A percentile compares a stretch with the other conserved stretches of the same genome.
Conservation (phyloP, 2,329 filamentous ascomycete species). For the Ilyonectria mors-panacis region DNA sequence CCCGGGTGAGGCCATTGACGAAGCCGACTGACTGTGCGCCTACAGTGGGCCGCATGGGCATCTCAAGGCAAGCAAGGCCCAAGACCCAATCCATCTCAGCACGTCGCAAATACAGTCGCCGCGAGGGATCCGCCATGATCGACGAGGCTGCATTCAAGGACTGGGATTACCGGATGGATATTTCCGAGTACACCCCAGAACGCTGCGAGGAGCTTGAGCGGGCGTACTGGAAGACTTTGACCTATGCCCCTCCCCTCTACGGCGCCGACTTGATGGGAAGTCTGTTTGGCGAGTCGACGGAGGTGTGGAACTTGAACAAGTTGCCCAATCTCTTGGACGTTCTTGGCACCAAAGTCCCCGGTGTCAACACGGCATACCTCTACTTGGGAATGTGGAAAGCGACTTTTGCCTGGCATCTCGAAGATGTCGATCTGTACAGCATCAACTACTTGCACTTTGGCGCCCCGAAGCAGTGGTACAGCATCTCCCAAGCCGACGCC, state of each 20-base stretch:
- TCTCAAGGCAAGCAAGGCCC: conserved; percentile 65
- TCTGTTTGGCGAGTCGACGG: conserved; percentile 88
- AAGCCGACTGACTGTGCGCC: conserved; percentile 60
- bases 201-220: conserved; percentile 95
- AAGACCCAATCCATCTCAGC: conserved; percentile 85
- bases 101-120: conserved; percentile 86
- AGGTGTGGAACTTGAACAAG: conserved; percentile 94
- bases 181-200: conserved; percentile 90
- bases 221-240: conserved; percentile 97
- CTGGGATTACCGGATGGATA: conserved; percentile 91
- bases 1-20: conserved; percentile 60
- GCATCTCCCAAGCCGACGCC: conserved; percentile 97
- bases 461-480: conserved; percentile 99
- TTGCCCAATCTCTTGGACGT: conserved; percentile 94
- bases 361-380: conserved; percentile 97
- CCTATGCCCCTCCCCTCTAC: conserved; percentile 94
- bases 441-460: conserved; percentile 99
- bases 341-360: conserved; percentile 93
- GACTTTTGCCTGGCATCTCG: conserved; percentile 98
- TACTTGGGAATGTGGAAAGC: conserved; percentile 99
- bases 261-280: conserved; percentile 97
- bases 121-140: conserved; percentile 82
- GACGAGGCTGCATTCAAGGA: conserved; percentile 92
- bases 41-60: conserved; percentile 64
- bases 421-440: conserved; percentile 98